Base-by-base conservation (phyloP, 768 basidiomycete species). In the Cyclocybe aegerita region DNA sequence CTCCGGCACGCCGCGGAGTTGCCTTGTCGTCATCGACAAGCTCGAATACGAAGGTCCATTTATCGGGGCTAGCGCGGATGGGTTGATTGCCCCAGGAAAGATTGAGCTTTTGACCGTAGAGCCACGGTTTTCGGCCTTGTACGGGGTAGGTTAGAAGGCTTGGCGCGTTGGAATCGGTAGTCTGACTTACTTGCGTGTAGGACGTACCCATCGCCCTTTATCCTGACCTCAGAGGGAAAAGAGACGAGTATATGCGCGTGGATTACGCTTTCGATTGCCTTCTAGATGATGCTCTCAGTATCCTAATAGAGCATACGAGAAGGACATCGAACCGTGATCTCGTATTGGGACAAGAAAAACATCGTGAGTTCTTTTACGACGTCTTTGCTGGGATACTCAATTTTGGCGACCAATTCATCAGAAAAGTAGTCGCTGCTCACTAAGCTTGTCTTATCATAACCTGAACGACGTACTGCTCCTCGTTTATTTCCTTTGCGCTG, bases 11-110 rank as follows among this genome's bases (percentile, higher is more conserved):
- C 23, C 23, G 23, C 23, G 23, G 23, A 23, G 23, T 23, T 23
- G 23, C 23, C 23, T 46, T 46, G 29, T 40, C 44, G 7, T 35
- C 15, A 46, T 29, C 39, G 15, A 43, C 14, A 30, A 56, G 43
- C 38, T 64, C 56, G 42, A 71, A 62, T 17, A 59, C 40, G 46
- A 71, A 72, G 5, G 57, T 50, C 69, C 71, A 71, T 55, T 72
- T 71, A 53, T 71, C 66, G 11, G 62, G 48, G 12, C 61, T 59
- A 31, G 68, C 52, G 14, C 46, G 29, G 32, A 70, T 47, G 7
- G 17, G 29, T 23, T 51, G 49, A 4, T 60, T 55, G 34, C 70
- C 71, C 69, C 68, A 70, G 9, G 34, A 54, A 7, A 72, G 62
- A 29, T 55, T 44, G n/a, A 72, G 38, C 9, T 29, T 56, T 33